Conservation (phyloP, 2,329 filamentous ascomycete species). For the Diplodia seriata region DNA sequence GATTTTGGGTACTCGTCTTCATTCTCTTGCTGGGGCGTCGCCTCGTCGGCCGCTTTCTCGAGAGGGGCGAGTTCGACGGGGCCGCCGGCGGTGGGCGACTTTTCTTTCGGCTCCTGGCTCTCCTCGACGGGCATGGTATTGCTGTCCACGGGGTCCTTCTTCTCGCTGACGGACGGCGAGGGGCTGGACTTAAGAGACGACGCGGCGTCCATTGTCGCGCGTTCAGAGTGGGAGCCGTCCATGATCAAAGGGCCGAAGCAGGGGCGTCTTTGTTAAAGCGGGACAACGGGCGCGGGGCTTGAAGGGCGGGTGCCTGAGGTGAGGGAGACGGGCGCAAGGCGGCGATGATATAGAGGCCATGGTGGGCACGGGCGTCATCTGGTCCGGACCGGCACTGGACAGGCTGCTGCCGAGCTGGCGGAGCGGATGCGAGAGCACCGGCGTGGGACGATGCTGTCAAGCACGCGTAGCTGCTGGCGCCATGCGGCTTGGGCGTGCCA, state of each 20-base stretch:
- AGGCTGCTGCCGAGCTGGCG: background rate
- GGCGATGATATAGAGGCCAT: slow-evolving; percentile 10
- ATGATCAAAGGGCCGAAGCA: slow-evolving; percentile 5
- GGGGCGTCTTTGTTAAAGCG: slow-evolving; percentile 3
- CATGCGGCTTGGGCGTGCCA: slow-evolving; percentile 14
- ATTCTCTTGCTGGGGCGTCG: slow-evolving; percentile 38
- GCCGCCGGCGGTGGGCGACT: slow-evolving; percentile 31
- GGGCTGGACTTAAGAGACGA: slow-evolving; percentile 19
- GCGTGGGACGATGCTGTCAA: slow-evolving; percentile 6
- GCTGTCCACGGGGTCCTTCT: slow-evolving; percentile 41
- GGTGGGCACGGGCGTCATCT: slow-evolving; percentile 9
- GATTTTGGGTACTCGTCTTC: slow-evolving; percentile 46
- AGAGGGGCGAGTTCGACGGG: slow-evolving; percentile 17
- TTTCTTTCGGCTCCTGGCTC: background rate
- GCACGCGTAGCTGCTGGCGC: background rate
- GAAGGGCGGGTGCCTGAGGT: slow-evolving; percentile 1
- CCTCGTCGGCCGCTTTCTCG: slow-evolving; percentile 34
- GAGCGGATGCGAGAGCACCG: background rate
- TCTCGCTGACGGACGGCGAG: slow-evolving; percentile 38
- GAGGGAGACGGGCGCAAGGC: slow-evolving; percentile 4
- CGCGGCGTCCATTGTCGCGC: slow-evolving; percentile 23
- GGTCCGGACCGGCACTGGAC: background rate
- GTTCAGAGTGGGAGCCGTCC: slow-evolving; percentile 3
- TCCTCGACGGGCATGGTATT: slow-evolving; percentile 38
- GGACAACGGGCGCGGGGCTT: background rate